Evolutionary conservation across 495 filamentous ascomycete species (phyloP), one percentile per base, ranked within the genome.

Genomic region (Pseudevernia furfuracea): DNA sequence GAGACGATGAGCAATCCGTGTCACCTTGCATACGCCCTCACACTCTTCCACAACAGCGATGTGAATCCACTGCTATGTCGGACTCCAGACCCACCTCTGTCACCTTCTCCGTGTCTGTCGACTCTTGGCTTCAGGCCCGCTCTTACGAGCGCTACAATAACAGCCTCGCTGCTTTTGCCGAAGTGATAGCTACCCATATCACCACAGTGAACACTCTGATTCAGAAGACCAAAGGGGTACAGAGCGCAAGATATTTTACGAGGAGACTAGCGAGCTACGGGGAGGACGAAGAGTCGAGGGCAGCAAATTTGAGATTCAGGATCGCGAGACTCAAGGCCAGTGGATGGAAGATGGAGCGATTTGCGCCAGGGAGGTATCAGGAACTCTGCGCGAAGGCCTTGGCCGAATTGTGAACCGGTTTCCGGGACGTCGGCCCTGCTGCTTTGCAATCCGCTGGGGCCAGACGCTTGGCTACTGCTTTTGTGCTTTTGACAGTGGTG

Each of bases 291-390:
- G 67, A 68, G 17, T 39, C 64, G 11, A 68, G 55, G 41, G 64
- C 52, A 8, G 60, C 38, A 5, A 66, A 70, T 59, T 46, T 66
- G 34, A 61, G 58, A 30, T 55, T 44, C 15, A 36, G 70, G 30
- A 68, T 70, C 12, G 36, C 28, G 3, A 57, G 60, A 32, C 23
- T 69, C 65, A 71, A 63, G 39, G 62, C 65, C 1, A 49, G 10
- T 15, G 70, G 70, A 19, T 71, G 70, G 70, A 61, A 46, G 41
- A 63, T 66, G 43, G 63, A 71, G 63, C 58, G 70, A 23, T 71
- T 70, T 58, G 49, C 19, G n/a, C 65, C 70, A 17, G 66, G 48
- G 37, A 68, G 63, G 57, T 71, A 71, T 60, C 58, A 68, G 58
- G 56, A 66, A 19, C 66, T 71, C 23, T 71, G 70, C 46, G 70